phyloP scores from a whole-genome alignment of 2,329 filamentous ascomycete genomes.

The Immersiporthe knoxdaviesiana region DNA sequence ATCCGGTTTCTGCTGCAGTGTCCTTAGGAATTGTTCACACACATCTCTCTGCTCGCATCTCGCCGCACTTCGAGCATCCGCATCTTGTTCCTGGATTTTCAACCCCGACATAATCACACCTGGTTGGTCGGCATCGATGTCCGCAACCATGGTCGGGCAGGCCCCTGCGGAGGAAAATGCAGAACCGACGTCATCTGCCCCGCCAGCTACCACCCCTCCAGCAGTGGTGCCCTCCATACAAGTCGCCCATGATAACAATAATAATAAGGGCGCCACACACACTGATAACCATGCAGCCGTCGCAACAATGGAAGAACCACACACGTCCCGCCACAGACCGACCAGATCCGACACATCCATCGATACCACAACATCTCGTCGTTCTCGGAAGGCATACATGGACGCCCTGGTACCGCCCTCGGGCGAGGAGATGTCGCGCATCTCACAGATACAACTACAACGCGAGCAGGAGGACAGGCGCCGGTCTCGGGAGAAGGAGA shows the following conservation, averaged over 20 bases:
- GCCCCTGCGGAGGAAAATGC: slow-evolving; percentile 9
- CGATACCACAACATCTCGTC: slow-evolving; percentile 34
- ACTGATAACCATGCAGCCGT: neutral
- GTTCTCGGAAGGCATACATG: slow-evolving; percentile 49
- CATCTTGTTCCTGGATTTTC: neutral
- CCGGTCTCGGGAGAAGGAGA: slow-evolving; percentile 43
- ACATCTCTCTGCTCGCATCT: neutral
- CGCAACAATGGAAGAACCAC: slow-evolving; percentile 8
- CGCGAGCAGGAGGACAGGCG: slow-evolving; percentile 50
- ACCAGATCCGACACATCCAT: slow-evolving; percentile 30
- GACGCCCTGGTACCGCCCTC: slow-evolving; percentile 55
- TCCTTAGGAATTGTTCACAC: neutral
- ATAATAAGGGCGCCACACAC: too few relatives aligned
- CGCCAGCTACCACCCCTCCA: slow-evolving; percentile 25
- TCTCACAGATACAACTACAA: slow-evolving; percentile 52
- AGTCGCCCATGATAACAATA: neutral
- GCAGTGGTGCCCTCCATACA: slow-evolving; percentile 15
- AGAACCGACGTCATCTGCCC: slow-evolving; percentile 25
- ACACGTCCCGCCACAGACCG: slow-evolving; percentile 4
- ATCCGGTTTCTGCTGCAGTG: neutral
- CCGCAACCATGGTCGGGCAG: neutral
- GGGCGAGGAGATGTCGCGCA: slow-evolving; percentile 50
- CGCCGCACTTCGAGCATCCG: neutral
- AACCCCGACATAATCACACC: neutral
- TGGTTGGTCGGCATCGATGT: neutral